phyloP scores from a whole-genome alignment of 768 basidiomycete species.

The Russula ochroleuca region DNA sequence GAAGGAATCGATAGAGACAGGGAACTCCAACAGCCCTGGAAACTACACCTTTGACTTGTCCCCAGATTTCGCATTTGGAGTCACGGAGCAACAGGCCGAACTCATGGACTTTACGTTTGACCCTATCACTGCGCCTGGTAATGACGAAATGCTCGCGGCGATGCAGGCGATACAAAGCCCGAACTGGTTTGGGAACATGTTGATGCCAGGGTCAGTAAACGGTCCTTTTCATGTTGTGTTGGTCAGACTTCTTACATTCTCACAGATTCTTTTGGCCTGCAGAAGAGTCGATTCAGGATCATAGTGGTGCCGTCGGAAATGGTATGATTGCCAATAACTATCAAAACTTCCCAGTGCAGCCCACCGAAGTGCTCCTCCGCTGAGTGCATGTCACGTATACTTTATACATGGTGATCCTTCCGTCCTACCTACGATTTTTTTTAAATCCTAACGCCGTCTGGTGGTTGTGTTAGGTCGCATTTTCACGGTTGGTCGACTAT shows the following conservation, averaged over 20 bases:
- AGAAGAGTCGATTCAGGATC: conserved; percentile 4
- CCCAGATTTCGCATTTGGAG: conserved; percentile 17
- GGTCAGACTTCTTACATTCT: neutral
- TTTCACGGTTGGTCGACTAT: neutral
- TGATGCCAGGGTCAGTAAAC: conserved; percentile 70
- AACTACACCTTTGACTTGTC: conserved; percentile 5
- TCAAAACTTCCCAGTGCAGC: conserved; percentile 5
- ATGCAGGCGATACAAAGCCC: conserved; percentile 71
- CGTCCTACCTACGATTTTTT: neutral
- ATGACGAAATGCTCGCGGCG: conserved; percentile 57
- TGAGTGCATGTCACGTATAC: neutral
- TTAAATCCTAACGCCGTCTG: neutral
- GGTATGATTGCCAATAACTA: neutral
- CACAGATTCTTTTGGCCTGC: conserved; percentile 24
- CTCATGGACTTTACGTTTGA: conserved; percentile 24
- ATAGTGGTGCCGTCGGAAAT: neutral
- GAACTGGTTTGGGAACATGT: conserved; percentile 72
- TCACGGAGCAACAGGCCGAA: neutral
- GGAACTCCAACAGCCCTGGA: neutral
- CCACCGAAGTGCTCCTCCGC: neutral
- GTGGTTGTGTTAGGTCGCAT: neutral
- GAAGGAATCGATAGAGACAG: neutral
- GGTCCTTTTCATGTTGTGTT: neutral
- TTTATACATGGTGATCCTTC: too few relatives aligned
- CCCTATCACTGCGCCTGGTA: conserved; percentile 6